Conservation (phyloP, 2,329 filamentous ascomycete genomes). For the Chaetomiaceae sp. region DNA sequence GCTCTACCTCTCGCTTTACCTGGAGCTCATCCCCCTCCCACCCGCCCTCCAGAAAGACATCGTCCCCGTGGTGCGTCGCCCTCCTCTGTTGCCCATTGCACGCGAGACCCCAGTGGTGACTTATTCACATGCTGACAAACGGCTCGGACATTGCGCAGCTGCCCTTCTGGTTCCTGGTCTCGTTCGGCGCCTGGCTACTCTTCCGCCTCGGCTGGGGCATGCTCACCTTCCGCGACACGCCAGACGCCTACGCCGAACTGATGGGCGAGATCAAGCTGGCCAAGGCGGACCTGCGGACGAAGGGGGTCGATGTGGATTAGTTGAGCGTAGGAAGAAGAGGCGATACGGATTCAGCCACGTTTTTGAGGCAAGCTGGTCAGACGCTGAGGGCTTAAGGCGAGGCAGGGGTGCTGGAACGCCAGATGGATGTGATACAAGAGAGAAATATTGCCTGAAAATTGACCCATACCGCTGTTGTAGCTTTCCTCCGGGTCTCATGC, state of each 20-base stretch:
- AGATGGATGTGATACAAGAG: too few relatives aligned
- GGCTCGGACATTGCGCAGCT: conserved; percentile 56
- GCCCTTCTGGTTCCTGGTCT: conserved; percentile 86
- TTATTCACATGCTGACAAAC: not conserved
- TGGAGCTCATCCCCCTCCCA: conserved; percentile 77
- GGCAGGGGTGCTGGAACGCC: too few relatives aligned
- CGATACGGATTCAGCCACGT: too few relatives aligned
- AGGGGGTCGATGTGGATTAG: conserved; percentile 74
- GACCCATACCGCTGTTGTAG: too few relatives aligned
- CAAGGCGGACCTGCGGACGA: conserved; percentile 63
- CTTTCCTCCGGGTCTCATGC: too few relatives aligned
- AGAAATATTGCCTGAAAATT: too few relatives aligned
- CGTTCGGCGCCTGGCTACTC: conserved; percentile 86
- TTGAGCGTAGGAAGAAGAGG: not conserved
- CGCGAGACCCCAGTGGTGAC: too few relatives aligned
- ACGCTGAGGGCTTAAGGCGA: too few relatives aligned
- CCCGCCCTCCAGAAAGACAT: conserved; percentile 73
- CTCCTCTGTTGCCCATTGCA: not conserved
- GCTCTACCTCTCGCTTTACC: conserved; percentile 84
- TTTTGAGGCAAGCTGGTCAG: too few relatives aligned
- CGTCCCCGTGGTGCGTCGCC: conserved; percentile 71
- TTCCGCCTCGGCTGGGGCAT: conserved; percentile 89
- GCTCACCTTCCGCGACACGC: conserved; percentile 93
- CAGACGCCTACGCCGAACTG: conserved; percentile 81
- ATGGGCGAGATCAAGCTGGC: conserved; percentile 77